Evolutionary conservation across 2,329 filamentous ascomycete species (phyloP), one percentile per base, ranked within the genome.

Genomic region (Dothistroma pini): DNA sequence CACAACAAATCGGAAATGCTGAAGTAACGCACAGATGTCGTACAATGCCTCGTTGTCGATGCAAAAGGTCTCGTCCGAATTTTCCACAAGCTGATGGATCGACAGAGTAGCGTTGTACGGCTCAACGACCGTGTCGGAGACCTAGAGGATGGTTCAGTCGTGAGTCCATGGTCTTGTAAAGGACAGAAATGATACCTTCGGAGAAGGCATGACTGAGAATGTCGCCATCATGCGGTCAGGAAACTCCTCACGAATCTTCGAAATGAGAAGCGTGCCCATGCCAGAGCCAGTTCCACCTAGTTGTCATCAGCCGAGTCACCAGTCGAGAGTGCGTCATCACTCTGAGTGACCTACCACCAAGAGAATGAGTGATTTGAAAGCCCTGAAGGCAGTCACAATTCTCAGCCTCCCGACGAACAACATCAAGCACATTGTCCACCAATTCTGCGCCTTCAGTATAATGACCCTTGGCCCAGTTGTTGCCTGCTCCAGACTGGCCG

Each of bases 381-480:
- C 95, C 95, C 84, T 99, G 95, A 68, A 99, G 93, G 87, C 91
- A 97, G 86, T 99, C 95, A 78, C 95, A 97, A 79, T 90, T 91
- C 84, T 99, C 95, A 71, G 95, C 93, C 86, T 99, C 95, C 75
- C 95, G 93, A 78, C 95, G 95, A 77, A 99, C 93, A 70, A 99
- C 95, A 78, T 97, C 95, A 72, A 99, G 88, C 72, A 99, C 95
- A 76, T 97, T 86, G 84, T 99, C 95, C 72, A 99, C 95, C 68
- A 97, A 87, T 84, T 99, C 95, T 72, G 95, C 95, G 87, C 95
- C 95, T 85, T 99, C 95, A 69, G 95, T 99, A 87, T 99, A 99
- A 81, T 99, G 95, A 83, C 95, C 95, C 89, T 97, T 99, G 81
- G 95, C 95, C 95, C 95, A 99, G 89, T 97, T 97, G 91, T 99